phyloP scores from a whole-genome alignment of 2,329 filamentous ascomycete species.

The Diaporthe capsici region DNA sequence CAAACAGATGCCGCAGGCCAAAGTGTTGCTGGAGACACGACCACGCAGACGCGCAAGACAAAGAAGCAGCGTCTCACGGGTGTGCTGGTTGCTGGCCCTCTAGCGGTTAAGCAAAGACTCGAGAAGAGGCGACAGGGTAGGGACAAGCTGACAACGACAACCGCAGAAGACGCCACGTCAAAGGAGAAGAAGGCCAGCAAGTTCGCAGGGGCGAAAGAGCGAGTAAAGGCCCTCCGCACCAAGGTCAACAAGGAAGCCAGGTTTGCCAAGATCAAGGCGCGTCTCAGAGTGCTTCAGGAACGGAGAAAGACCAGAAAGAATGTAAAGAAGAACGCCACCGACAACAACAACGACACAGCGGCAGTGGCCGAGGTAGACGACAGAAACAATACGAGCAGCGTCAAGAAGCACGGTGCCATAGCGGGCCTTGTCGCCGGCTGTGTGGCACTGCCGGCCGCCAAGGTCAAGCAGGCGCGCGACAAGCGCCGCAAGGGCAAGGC shows the following conservation, averaged over 20 bases:
- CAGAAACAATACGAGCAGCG: neutral
- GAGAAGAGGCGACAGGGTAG: neutral
- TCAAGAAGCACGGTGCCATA: slow-evolving; percentile 29
- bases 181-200: slow-evolving; percentile 16
- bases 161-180: neutral
- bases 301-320: slow-evolving; percentile 18
- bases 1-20: neutral
- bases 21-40: neutral
- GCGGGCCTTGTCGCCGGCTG: slow-evolving; percentile 24
- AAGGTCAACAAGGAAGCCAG: slow-evolving; percentile 29
- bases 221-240: slow-evolving; percentile 14
- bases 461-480: slow-evolving; percentile 30
- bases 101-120: neutral
- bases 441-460: slow-evolving; percentile 20
- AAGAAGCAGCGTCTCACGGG: neutral
- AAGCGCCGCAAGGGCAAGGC: slow-evolving; percentile 27
- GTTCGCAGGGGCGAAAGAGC: neutral
- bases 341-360: neutral
- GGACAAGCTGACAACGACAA: neutral
- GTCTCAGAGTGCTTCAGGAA: neutral
- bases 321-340: neutral
- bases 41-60: neutral
- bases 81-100: neutral
- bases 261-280: neutral
- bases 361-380: neutral